phyloP scores from a whole-genome alignment of 1,284 basidiomycete species.

The Cronartium quercuum region DNA sequence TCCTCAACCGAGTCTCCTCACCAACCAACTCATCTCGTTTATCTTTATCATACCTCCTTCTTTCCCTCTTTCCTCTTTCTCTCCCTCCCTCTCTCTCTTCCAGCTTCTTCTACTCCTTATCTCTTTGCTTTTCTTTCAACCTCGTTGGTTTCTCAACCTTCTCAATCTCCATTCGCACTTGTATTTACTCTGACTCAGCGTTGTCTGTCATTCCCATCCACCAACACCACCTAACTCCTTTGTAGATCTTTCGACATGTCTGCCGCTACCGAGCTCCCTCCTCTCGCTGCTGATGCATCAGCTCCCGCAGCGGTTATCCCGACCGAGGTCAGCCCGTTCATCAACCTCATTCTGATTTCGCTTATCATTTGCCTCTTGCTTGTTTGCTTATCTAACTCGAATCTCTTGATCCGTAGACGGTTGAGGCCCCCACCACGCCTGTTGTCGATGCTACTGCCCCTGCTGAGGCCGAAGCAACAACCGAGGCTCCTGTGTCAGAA shows the following conservation, averaged over 20 bases:
- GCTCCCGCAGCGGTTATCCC: neutral
- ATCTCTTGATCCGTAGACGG: neutral
- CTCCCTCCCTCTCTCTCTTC: neutral
- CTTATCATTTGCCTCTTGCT: neutral
- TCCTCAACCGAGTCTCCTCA: neutral
- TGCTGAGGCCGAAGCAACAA: neutral
- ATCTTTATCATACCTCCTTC: too few species aligned
- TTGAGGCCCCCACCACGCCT: neutral
- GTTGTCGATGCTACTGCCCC: neutral
- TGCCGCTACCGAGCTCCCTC: neutral
- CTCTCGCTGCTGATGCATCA: neutral
- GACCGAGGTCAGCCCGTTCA: neutral
- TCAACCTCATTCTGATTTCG: too few species aligned
- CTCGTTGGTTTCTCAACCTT: neutral
- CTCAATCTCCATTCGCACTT: neutral
- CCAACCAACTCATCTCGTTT: too few species aligned
- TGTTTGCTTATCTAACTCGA: neutral
- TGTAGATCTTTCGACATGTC: neutral
- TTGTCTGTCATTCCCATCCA: neutral
- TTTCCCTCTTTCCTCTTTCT: neutral
- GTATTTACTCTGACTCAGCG: neutral
- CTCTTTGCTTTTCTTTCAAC: neutral
- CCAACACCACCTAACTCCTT: neutral
- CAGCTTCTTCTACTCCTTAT: neutral
- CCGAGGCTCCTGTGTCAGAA: neutral